Evolutionary conservation across 257 asterid species (phyloP).

Genomic region (Coffea eugenioides): DNA sequence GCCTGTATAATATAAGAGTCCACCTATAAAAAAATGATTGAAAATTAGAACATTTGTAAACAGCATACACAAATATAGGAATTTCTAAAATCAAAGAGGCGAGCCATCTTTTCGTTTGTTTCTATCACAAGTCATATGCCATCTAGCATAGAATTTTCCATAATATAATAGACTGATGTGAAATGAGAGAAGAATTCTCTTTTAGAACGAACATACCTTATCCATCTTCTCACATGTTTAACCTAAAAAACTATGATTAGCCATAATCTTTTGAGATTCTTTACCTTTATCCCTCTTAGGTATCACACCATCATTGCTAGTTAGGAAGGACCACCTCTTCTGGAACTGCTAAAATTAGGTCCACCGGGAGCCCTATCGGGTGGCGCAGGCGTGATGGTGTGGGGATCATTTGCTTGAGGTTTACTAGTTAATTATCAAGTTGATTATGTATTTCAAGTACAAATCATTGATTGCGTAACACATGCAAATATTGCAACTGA

Average conservation of each 20-base stretch:
- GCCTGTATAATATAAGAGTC: no score
- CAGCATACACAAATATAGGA: no score
- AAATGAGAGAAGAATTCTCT: neutral
- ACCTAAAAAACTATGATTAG: constrained; percentile 16
- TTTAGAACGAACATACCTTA: neutral
- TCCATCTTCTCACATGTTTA: neutral
- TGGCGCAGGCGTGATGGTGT: constrained; percentile 38
- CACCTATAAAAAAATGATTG: no score
- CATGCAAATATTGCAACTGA: constrained; percentile 19
- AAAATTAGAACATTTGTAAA: no score
- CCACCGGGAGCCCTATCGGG: constrained; percentile 29
- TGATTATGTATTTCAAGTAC: constrained; percentile 24
- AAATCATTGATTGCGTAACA: constrained; percentile 22
- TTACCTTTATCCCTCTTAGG: constrained; percentile 11
- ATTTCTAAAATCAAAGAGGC: no score
- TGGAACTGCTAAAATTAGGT: constrained; percentile 14
- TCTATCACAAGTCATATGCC: no score
- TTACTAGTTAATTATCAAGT: constrained; percentile 18
- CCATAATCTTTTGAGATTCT: constrained; percentile 31
- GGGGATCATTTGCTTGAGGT: constrained; percentile 23
- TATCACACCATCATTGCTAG: constrained; percentile 35
- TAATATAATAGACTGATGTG: neutral
- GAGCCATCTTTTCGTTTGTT: no score
- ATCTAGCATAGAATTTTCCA: no score
- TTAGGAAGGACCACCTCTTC: constrained; percentile 31